Base-by-base conservation (phyloP, 2,329 filamentous ascomycete genomes). In the Fulvia fulva region DNA sequence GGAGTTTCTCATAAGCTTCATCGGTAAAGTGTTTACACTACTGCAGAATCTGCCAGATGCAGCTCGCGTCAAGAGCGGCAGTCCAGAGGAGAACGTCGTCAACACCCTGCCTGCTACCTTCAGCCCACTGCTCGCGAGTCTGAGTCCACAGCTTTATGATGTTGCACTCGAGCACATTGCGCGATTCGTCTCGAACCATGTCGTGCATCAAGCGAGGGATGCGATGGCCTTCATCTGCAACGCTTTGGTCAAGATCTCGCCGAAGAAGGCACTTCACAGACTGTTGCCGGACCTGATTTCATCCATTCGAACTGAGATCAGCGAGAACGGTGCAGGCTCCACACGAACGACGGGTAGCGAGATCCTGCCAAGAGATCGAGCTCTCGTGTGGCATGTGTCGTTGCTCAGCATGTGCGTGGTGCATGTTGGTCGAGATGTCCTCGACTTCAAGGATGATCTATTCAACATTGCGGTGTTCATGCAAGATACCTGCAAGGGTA, bases 141-240 rank as follows among this genome's bases (percentile, higher is more conserved):
- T 99, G 23, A 97, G 94, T 0, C 90, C 93, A 0, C 91, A 97
- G 69, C 83, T 97, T 11, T 99, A 95, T 68, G 94, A 97, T 68
- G 84, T 94, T 71, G 91, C 90, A 0, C 77, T 99, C 52, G 89
- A 96, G 60, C 97, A 97, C 78, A 86, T 99, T 66, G 89, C 91
- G 2, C 85, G 90, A 30, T 99, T 99, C 72, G 89, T 97, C 25
- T 87, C 89, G 1, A 90, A 90, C 63, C 94, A 97, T 76, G 94
- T 99, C 51, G 93, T 99, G 19, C 92, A 99, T 68, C 94, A 97
- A 75, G 93, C 94, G 54, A 83, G 93, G 64, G 94, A 99, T 79
- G 93, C 94, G 7, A 97, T 99, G 89, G 94, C 95, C 1, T 99
- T 96, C 82, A 97, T 97, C 55, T 90, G 93, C 76, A 97, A 97